Evolutionary conservation across 345 rosid genomes (phyloP), one percentile per base, ranked within the genome.

Genomic region (Ceriops tagal): DNA sequence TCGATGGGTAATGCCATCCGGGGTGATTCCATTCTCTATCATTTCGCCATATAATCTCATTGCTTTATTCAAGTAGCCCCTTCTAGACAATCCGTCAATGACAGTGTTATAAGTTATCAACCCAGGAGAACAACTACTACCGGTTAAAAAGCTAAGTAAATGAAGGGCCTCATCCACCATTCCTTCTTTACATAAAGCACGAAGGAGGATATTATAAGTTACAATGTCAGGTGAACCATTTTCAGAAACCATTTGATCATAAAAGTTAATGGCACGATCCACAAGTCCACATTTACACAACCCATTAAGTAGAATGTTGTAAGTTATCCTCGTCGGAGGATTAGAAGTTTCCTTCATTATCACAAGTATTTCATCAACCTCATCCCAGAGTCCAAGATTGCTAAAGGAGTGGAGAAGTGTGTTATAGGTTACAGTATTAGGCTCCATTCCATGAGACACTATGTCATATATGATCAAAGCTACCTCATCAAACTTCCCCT

Each of bases 231-330:
- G 92, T 15, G 62, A 60, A 52, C 83, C 78, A 56, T 78, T 80
- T 53, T 76, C 72, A 11, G 80, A 76, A 53, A 89, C 70, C 93
- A 90, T 90, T 68, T 83, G 87, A 78, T 62, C 47, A 65, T 81
- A 87, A 78, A 86, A 86, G 68, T 75, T 72, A 20, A 93, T 86
- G 46, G 98, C 98, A 64, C 87, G 84, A 53, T 80, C 79, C 73
- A 90, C 43, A 75, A 78, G 83, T 53, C 96, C 87, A 61, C 75
- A 75, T 69, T 87, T 93, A 62, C 98, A 90, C 79, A 90, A 73
- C 53, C 96, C 92, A 52, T 85, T 90, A 35, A 93, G 89, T 84
- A 93, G 52, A 24, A 87, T 89, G 74, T 93, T 93, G 83, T 87
- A 93, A 61, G 97, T 89, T n/a, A 90, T 73, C 58, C 83, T 82